These are phyloP conservation scores for Crinitomyces ghanaensis DNA, from an alignment of 805 yeast species.

Conservation along the genomic window DNA sequence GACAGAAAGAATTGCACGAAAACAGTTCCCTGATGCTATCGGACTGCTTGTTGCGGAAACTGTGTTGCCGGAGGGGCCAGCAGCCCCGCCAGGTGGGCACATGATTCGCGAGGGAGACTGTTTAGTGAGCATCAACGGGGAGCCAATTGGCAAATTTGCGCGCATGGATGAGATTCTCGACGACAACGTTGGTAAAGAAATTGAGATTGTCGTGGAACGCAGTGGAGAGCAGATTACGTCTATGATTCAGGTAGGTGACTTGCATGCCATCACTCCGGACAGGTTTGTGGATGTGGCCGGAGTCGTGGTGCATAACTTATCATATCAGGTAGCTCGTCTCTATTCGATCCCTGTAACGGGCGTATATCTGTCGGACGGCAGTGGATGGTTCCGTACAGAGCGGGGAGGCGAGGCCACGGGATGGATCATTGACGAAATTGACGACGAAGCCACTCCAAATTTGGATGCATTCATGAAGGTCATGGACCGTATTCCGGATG, in stretches of 20 bases:
- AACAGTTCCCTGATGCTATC: conserved; percentile 55
- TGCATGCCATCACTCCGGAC: conserved; percentile 74
- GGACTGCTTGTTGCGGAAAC: conserved; percentile 79
- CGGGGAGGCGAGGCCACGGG: conserved; percentile 43
- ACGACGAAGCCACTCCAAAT: conserved; percentile 62
- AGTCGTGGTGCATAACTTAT: conserved; percentile 72
- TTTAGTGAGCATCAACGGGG: conserved; percentile 59
- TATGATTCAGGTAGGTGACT: conserved; percentile 51
- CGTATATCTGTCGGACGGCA: conserved; percentile 65
- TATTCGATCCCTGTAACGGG: conserved; percentile 79
- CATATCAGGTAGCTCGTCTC: conserved; percentile 80
- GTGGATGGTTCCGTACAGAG: conserved; percentile 51
- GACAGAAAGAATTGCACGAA: conserved; percentile 60
- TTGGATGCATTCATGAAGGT: conserved; percentile 68
- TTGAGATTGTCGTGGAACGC: conserved; percentile 55
- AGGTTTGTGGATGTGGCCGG: conserved; percentile 76
- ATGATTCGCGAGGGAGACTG: conserved; percentile 77
- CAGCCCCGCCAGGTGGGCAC: too few species aligned
- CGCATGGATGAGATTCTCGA: conserved; percentile 79
- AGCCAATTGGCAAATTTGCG: conserved; percentile 54
- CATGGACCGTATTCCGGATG: conserved; percentile 67
- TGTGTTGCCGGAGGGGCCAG: conserved; percentile 78
- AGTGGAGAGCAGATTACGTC: conserved; percentile 52
- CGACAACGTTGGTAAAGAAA: conserved; percentile 45
- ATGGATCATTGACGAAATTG: conserved; percentile 71